Conservation (phyloP, 2,329 filamentous ascomycete genomes). For the Stemphylium lycopersici region DNA sequence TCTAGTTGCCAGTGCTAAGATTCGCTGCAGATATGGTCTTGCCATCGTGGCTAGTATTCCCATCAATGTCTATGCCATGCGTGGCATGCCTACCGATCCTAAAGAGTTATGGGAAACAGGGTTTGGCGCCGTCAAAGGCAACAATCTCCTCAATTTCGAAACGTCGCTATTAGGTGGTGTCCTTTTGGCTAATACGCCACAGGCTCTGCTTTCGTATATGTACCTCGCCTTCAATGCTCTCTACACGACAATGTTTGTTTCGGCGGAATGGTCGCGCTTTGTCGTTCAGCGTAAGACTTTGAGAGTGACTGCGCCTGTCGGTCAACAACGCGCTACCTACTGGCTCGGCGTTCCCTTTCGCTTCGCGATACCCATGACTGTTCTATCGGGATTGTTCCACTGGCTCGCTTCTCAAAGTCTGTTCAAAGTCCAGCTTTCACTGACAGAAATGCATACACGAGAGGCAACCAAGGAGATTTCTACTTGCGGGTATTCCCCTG, state of each 20-base stretch:
- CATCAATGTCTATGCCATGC: neutral
- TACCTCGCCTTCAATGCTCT: slow-evolving; percentile 57
- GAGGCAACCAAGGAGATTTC: neutral
- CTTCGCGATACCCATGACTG: slow-evolving; percentile 47
- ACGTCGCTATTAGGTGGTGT: slow-evolving; percentile 18
- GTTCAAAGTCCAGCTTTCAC: slow-evolving; percentile 33
- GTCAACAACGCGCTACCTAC: slow-evolving; percentile 50
- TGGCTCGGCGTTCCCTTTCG: slow-evolving; percentile 51
- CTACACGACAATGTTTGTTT: slow-evolving; percentile 56
- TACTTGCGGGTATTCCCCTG: slow-evolving; percentile 11
- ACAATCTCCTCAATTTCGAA: slow-evolving; percentile 14
- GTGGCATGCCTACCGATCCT: slow-evolving; percentile 9
- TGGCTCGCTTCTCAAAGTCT: slow-evolving; percentile 54
- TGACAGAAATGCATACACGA: neutral
- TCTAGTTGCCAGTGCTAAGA: neutral
- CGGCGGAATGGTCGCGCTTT: slow-evolving; percentile 56
- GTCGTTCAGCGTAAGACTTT: slow-evolving; percentile 40
- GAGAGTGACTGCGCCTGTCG: slow-evolving; percentile 47
- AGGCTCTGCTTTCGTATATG: slow-evolving; percentile 54
- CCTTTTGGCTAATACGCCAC: slow-evolving; percentile 55
- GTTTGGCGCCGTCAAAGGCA: slow-evolving; percentile 17
- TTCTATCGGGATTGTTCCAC: slow-evolving; percentile 45
- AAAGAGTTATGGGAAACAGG: slow-evolving; percentile 15
- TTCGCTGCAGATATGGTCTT: neutral
- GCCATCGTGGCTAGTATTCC: slow-evolving; percentile 3